Evolutionary conservation across 495 filamentous ascomycete genomes (phyloP).

Genomic region (Bacidia gigantensis): DNA sequence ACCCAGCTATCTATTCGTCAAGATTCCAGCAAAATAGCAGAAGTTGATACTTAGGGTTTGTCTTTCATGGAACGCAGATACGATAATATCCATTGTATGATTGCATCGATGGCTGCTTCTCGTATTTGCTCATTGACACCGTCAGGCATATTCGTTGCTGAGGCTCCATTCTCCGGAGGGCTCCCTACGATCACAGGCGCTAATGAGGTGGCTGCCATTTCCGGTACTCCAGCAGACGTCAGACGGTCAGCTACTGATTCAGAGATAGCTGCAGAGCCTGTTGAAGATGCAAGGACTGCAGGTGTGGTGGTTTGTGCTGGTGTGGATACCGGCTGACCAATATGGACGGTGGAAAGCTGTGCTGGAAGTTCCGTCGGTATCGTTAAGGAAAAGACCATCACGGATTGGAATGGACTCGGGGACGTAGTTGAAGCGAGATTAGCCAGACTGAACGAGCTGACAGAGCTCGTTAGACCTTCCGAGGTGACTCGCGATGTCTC

Average conservation of each 20-base stretch:
- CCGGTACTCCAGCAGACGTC: constrained; percentile 13
- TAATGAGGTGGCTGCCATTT: constrained; percentile 9
- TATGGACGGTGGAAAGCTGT: constrained; percentile 2
- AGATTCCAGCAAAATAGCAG: background rate
- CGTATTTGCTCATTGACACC: constrained; percentile 7
- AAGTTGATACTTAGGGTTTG: background rate
- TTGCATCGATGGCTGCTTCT: constrained; percentile 15
- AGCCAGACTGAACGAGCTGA: background rate
- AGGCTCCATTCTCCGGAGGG: background rate
- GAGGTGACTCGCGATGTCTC: background rate
- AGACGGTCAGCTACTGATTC: constrained; percentile 10
- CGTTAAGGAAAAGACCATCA: constrained; percentile 6
- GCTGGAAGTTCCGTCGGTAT: constrained; percentile 7
- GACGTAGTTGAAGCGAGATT: background rate
- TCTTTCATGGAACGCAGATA: constrained; percentile 2
- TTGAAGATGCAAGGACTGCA: background rate
- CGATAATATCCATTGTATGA: constrained; percentile 17
- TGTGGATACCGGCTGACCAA: background rate
- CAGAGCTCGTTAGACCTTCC: background rate
- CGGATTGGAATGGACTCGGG: background rate
- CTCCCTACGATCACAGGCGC: constrained; percentile 12
- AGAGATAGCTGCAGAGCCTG: constrained; percentile 5
- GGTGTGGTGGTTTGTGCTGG: background rate
- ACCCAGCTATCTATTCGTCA: background rate
- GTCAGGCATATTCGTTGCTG: constrained; percentile 1